Evolutionary conservation across 2,329 filamentous ascomycete genomes (phyloP).

Genomic region (Epichloe uncinata): DNA sequence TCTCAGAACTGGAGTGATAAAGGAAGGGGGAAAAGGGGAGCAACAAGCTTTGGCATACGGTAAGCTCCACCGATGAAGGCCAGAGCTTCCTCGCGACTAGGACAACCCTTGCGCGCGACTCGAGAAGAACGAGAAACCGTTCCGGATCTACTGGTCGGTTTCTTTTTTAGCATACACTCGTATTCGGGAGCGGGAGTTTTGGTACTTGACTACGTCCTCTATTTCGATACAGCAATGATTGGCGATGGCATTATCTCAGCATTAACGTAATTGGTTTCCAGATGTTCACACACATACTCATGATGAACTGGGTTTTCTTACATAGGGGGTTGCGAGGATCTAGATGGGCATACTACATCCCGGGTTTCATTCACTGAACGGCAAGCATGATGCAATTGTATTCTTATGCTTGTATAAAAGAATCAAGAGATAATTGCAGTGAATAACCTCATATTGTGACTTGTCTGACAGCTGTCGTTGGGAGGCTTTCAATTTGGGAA

Average conservation of each 20-base stretch:
- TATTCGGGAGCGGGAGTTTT: constrained; percentile 1
- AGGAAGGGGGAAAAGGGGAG: not conserved
- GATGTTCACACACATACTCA: not conserved
- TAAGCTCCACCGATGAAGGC: not conserved
- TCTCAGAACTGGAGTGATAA: not conserved
- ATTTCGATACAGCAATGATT: not conserved
- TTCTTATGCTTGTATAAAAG: no score
- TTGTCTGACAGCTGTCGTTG: no score
- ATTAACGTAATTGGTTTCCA: constrained; percentile 1
- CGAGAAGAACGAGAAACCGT: no score
- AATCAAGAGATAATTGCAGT: no score
- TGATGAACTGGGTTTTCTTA: not conserved
- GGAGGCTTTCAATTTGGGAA: no score
- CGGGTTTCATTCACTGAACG: not conserved
- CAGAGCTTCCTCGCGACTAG: no score
- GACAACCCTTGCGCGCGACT: no score
- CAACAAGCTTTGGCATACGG: not conserved
- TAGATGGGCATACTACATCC: constrained; percentile 1
- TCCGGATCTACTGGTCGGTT: not conserved
- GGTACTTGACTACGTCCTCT: not conserved
- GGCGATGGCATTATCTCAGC: not conserved
- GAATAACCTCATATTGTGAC: no score
- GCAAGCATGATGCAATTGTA: no score
- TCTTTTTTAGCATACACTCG: not conserved
- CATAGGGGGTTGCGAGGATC: not conserved